phyloP scores from a whole-genome alignment of 1,284 basidiomycete genomes.

The Pascua guehoae region DNA sequence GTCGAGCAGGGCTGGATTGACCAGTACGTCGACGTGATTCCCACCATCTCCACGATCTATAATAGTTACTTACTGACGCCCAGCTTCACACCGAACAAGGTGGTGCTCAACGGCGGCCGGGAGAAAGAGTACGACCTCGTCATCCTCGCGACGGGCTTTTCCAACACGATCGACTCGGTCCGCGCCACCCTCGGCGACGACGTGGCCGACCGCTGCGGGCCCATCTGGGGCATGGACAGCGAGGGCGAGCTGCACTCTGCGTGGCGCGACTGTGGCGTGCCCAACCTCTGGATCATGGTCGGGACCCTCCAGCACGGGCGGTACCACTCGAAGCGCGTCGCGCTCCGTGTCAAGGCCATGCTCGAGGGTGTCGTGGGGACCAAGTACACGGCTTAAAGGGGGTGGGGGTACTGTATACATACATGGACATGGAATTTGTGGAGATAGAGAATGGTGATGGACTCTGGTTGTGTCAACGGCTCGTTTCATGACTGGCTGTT shows the following conservation, averaged over 20 bases:
- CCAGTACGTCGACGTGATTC: neutral
- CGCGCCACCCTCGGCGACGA: constrained; percentile 51
- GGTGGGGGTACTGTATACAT: too few species aligned
- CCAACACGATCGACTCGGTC: constrained; percentile 46
- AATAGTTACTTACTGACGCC: too few species aligned
- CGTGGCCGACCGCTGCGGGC: constrained; percentile 51
- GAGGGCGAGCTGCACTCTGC: constrained; percentile 59
- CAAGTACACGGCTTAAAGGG: constrained; percentile 17
- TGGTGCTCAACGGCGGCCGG: constrained; percentile 23
- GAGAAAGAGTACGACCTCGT: constrained; percentile 64
- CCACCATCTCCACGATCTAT: too few species aligned
- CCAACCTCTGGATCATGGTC: constrained; percentile 59
- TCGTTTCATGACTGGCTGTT: too few species aligned
- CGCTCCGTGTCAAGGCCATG: constrained; percentile 28
- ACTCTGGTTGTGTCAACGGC: too few species aligned
- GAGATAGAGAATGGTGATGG: too few species aligned
- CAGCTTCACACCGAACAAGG: constrained; percentile 32
- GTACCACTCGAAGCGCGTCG: constrained; percentile 31
- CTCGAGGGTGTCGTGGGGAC: constrained; percentile 23
- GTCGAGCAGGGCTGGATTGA: constrained; percentile 53
- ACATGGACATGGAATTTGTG: too few species aligned
- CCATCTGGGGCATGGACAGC: constrained; percentile 58
- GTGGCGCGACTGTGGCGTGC: constrained; percentile 55
- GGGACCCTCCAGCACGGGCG: constrained; percentile 44
- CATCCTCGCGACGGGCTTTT: constrained; percentile 62